phyloP scores from a whole-genome alignment of 257 asterid species.

The Ballota nigra region DNA sequence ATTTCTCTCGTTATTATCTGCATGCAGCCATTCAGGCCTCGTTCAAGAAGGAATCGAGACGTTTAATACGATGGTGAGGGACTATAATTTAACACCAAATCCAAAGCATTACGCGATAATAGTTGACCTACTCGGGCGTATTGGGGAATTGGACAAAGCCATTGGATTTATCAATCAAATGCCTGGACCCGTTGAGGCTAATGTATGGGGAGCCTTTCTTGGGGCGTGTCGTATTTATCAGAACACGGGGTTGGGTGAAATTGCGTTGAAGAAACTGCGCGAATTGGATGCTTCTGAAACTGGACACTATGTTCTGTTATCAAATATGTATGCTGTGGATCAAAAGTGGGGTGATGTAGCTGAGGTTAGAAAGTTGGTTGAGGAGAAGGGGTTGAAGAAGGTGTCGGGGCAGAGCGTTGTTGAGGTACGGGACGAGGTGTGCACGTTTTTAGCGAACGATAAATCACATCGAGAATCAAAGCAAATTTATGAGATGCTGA shows the following conservation, averaged over 20 bases:
- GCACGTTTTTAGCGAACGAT: constrained; percentile 36
- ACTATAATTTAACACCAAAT: constrained; percentile 43
- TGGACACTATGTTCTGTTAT: constrained; percentile 56
- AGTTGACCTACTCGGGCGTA: constrained; percentile 68
- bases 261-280: constrained; percentile 50
- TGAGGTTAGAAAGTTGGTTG: constrained; percentile 43
- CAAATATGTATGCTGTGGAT: constrained; percentile 59
- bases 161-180: constrained; percentile 43
- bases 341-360: constrained; percentile 63
- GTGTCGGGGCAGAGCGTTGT: constrained; percentile 43
- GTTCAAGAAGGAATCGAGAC: constrained; percentile 58
- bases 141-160: constrained; percentile 62
- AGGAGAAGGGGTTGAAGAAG: constrained; percentile 47
- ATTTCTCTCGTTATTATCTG: constrained; percentile 62
- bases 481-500: constrained; percentile 27
- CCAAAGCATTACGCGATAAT: constrained; percentile 62
- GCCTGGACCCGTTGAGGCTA: constrained; percentile 37
- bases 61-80: constrained; percentile 54
- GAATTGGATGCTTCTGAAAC: constrained; percentile 36
- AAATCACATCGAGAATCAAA: constrained; percentile 29
- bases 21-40: constrained; percentile 77
- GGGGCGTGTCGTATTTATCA: constrained; percentile 59
- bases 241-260: constrained; percentile 52
- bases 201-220: constrained; percentile 70
- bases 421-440: constrained; percentile 37